Conservation (phyloP, 345 rosid species). For the Linum tenue region DNA sequence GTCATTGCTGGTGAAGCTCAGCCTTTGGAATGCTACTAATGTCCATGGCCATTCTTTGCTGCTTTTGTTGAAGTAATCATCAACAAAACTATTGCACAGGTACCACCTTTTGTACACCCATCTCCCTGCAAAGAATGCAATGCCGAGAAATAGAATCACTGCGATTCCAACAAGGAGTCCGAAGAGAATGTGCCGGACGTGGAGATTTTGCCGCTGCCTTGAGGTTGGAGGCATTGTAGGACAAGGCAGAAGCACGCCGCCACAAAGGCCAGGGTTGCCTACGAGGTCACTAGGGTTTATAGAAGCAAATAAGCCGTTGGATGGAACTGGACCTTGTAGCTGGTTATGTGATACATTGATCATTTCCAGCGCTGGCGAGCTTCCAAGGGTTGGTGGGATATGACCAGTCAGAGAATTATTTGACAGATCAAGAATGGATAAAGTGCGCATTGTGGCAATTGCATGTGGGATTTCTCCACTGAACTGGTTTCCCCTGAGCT, state of each 20-base stretch:
- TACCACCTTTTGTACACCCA: slow-evolving; percentile 62
- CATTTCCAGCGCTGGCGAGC: slow-evolving; percentile 67
- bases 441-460: slow-evolving; percentile 54
- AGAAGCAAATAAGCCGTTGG: slow-evolving; percentile 41
- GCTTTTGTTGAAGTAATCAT: slow-evolving; percentile 47
- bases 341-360: slow-evolving; percentile 67
- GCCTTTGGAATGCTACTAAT: slow-evolving; percentile 70
- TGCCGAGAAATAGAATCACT: slow-evolving; percentile 40
- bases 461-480: slow-evolving; percentile 50
- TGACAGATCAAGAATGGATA: slow-evolving; percentile 73
- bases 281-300: slow-evolving; percentile 56
- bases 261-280: slow-evolving; percentile 74
- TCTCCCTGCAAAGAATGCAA: slow-evolving; percentile 44
- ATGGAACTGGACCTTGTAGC: slow-evolving; percentile 64
- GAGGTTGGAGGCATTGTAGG: slow-evolving; percentile 19
- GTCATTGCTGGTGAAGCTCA: slow-evolving; percentile 61
- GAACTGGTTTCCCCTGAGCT: slow-evolving; percentile 51
- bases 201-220: slow-evolving; percentile 28
- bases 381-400: slow-evolving; percentile 55
- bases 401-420: slow-evolving; percentile 60
- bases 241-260: slow-evolving; percentile 59
- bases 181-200: slow-evolving; percentile 37
- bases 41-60: slow-evolving; percentile 87
- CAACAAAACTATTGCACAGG: slow-evolving; percentile 43
- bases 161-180: slow-evolving; percentile 46